These are phyloP conservation scores for Gossypium rotundifolium DNA, from an alignment of 345 rosid genomes.

Conservation along the genomic window DNA sequence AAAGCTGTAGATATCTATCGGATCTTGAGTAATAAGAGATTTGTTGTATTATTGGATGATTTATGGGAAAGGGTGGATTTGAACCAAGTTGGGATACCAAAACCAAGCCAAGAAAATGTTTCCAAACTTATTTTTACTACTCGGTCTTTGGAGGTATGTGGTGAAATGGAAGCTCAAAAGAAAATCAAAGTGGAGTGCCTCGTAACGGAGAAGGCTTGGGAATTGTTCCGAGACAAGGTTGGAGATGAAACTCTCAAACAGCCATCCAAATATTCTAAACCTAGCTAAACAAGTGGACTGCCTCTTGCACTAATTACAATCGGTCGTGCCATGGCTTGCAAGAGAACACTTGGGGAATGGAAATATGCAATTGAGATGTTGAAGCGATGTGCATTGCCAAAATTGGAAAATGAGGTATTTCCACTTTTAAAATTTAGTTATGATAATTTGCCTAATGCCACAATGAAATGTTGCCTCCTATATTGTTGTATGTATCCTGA, in stretches of 20 bases:
- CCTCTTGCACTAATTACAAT: conserved; percentile 3
- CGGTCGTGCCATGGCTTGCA: conserved; percentile 16
- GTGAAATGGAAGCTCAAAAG: conserved; percentile 17
- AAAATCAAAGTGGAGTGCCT: conserved; percentile 22
- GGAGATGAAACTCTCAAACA: not conserved
- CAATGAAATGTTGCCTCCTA: conserved; percentile 2
- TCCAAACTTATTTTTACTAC: conserved; percentile 30
- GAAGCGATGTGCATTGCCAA: too few species aligned
- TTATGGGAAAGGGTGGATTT: too few species aligned
- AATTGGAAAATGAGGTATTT: not conserved
- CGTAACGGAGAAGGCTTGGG: conserved; percentile 24
- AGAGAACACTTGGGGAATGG: conserved; percentile 3
- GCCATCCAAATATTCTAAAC: conserved; percentile 26
- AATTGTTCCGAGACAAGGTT: conserved; percentile 23
- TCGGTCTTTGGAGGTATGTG: conserved; percentile 18
- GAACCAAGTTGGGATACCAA: too few species aligned
- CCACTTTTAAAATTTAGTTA: not conserved
- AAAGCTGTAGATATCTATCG: too few species aligned
- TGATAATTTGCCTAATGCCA: not conserved
- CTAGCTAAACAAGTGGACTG: conserved; percentile 21
- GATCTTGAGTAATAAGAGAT: too few species aligned
- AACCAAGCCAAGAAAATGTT: too few species aligned
- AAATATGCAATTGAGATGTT: not conserved
- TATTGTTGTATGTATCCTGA: conserved; percentile 13
- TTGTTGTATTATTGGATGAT: too few species aligned